Conservation (phyloP, 495 filamentous ascomycete species). For the Penicillium nucicola region DNA sequence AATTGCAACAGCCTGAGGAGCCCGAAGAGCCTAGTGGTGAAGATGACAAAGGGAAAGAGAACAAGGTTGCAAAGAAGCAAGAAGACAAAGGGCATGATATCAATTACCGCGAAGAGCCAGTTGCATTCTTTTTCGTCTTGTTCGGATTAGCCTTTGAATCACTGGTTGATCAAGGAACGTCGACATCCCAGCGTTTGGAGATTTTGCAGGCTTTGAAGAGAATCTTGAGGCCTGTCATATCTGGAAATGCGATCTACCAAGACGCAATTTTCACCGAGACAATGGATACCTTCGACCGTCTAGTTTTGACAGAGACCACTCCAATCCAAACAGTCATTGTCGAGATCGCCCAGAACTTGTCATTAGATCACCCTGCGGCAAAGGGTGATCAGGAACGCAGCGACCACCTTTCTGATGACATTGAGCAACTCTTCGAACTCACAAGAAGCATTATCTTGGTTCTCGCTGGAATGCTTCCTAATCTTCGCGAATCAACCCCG, state of each 20-base stretch:
- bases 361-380: conserved; percentile 85
- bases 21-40: conserved; percentile 13
- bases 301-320: conserved; percentile 84
- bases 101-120: conserved; percentile 96
- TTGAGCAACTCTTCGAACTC: conserved; percentile 96
- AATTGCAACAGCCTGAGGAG: conserved; percentile 37
- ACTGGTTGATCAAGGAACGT: conserved; percentile 73
- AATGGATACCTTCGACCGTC: conserved; percentile 90
- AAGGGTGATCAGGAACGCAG: conserved; percentile 62
- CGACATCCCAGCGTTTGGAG: conserved; percentile 77
- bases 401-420: conserved; percentile 86
- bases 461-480: conserved; percentile 80
- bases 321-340: conserved; percentile 91
- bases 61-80: conserved; percentile 38
- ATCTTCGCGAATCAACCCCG: conserved; percentile 72
- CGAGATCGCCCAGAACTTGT: conserved; percentile 85
- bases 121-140: conserved; percentile 98
- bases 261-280: conserved; percentile 96
- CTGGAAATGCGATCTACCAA: conserved; percentile 92
- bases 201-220: conserved; percentile 91
- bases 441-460: conserved; percentile 94
- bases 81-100: conserved; percentile 69
- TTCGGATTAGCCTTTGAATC: conserved; percentile 97
- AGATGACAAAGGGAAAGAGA: conserved; percentile 48
- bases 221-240: conserved; percentile 92